Percentiles rank a stretch among this genome's conserved stretches.
Conservation (phyloP, 176 grass and related monocot species). For the Musa troglodytarum region DNA sequence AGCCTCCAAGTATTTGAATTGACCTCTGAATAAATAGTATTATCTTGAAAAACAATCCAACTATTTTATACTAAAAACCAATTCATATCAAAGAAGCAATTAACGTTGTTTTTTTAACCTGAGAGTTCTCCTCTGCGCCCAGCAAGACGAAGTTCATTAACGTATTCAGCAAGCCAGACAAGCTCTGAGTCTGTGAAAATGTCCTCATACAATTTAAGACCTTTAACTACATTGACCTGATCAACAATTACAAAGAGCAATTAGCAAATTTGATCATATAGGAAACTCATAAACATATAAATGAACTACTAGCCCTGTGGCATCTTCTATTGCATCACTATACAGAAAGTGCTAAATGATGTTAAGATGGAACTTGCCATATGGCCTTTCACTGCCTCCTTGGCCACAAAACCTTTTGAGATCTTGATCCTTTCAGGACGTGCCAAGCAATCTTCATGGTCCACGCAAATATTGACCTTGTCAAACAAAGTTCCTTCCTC, state of each 20-base stretch:
- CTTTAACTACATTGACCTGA: constrained; percentile 97
- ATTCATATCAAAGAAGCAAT: neutral
- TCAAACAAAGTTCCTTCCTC: constrained; percentile 41
- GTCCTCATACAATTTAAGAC: constrained; percentile 91
- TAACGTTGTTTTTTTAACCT: constrained; percentile 39
- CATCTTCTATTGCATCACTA: constrained; percentile 34
- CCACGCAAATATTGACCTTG: constrained; percentile 67
- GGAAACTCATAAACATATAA: constrained; percentile 22
- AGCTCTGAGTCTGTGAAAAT: constrained; percentile 86
- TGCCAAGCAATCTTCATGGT: constrained; percentile 64
- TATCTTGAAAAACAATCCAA: neutral
- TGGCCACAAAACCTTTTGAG: constrained; percentile 91
- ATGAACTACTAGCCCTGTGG: constrained; percentile 40
- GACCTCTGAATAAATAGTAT: neutral
- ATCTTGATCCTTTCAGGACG: constrained; percentile 92
- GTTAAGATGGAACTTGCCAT: constrained; percentile 85
- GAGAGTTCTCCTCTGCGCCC: constrained; percentile 88
- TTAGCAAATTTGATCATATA: constrained; percentile 11
- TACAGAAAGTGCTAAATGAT: constrained; percentile 18
- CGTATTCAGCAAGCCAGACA: constrained; percentile 61
- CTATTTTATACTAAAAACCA: neutral
- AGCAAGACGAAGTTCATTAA: constrained; percentile 87
- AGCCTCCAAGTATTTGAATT: neutral
- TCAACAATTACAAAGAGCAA: constrained; percentile 22
- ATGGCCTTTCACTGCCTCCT: constrained; percentile 93